Evolutionary conservation across 345 rosid species (phyloP), one percentile per base, ranked within the genome.

Genomic region (Ceriops tagal): DNA sequence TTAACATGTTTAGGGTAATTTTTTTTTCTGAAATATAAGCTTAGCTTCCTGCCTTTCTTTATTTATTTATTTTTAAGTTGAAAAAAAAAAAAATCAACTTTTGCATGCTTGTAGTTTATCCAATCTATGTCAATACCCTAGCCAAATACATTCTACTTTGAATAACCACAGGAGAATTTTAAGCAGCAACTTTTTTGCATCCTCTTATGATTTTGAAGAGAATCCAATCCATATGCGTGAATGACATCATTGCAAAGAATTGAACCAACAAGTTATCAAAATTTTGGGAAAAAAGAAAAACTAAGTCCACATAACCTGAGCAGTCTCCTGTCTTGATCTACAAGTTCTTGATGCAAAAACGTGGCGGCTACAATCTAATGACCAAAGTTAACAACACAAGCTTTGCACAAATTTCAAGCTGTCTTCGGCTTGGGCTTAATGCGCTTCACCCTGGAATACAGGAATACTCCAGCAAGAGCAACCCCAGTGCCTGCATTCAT

Each of bases 391-490:
- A 47, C n/a, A 8, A n/a, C 62, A 69, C 43, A 71, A 66, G 3
- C n/a, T 32, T 56, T 56, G n/a, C n/a, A 47, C 20, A 19, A 5
- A 37, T 47, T 64, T 80, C 69, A 96, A 57, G 91, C 89, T 65
- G 87, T 65, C 85, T 92, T 92, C 13, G 90, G 78, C 92, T 92
- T 89, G 31, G 97, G 80, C 82, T 92, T 92, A 30, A 95, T 85
- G 74, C 97, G 79, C 81, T 92, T 95, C 90, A 89, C 98, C 78
- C 97, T 85, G 8, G 99, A 96, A 76, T 96, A 96, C 59, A 90
- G 70, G 79, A 96, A 96, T 56, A 96, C 98, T 81, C 99, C 99
- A 6, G 92, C 91, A 47, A 96, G 91, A 18, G 96, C 99, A 43
- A 96, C 69, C 10, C 92, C 99, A 61, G 99, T 96, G 68, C 99